Evolutionary conservation across 495 filamentous ascomycete species (phyloP).

Genomic region (Xylaria cubensis): DNA sequence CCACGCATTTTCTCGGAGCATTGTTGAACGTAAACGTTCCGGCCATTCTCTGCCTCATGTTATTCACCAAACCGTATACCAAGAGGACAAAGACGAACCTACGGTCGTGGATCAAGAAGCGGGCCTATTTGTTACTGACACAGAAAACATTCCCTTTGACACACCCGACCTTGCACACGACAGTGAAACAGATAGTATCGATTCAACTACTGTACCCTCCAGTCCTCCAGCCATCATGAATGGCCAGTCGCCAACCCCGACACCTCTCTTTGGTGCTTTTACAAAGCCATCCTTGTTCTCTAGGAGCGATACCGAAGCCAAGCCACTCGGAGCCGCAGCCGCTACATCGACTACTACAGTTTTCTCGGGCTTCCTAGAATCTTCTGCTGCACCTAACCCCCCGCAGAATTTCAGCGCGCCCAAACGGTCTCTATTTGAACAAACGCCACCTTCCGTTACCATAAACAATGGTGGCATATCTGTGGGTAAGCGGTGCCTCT

Average conservation of each 20-base stretch:
- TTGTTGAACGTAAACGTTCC: slow-evolving; percentile 59
- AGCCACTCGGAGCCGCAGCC: not conserved
- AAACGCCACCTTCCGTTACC: not conserved
- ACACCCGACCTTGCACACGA: not conserved
- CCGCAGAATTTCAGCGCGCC: not conserved
- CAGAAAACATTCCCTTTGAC: slow-evolving; percentile 15
- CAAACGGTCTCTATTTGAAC: slow-evolving; percentile 2
- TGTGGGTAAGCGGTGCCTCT: slow-evolving; percentile 3
- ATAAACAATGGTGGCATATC: not conserved
- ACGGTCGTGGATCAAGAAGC: slow-evolving; percentile 20
- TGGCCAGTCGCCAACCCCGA: not conserved
- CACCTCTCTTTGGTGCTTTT: not conserved
- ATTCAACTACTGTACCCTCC: not conserved
- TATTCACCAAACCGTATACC: slow-evolving; percentile 54
- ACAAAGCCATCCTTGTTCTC: slow-evolving; percentile 14
- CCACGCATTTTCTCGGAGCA: slow-evolving; percentile 49
- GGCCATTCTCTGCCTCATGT: slow-evolving; percentile 47
- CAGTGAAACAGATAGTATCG: slow-evolving; percentile 7
- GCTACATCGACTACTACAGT: not conserved
- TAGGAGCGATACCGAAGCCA: not conserved
- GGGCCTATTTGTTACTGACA: slow-evolving; percentile 44
- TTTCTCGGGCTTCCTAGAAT: not conserved
- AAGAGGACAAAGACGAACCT: slow-evolving; percentile 2
- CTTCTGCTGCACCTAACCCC: not conserved
- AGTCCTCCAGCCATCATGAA: not conserved